Evolutionary conservation across 2,329 filamentous ascomycete genomes (phyloP), one percentile per base, ranked within the genome.

Genomic region (Aspergillus oerlinghausenensis): DNA sequence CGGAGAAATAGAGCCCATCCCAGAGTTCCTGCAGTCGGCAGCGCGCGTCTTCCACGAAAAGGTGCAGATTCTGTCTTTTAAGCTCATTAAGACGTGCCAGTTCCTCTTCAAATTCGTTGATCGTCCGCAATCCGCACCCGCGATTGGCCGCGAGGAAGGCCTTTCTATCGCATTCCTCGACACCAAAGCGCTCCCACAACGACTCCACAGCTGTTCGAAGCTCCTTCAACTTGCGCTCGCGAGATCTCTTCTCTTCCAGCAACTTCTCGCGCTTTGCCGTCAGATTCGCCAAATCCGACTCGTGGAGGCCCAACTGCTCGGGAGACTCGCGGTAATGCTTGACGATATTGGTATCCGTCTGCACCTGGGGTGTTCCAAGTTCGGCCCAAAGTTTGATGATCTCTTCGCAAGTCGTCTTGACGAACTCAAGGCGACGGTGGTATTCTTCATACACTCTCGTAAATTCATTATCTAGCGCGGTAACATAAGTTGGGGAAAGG

Each of bases 371-470:
- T 1, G 90, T 96, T 47, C 94, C 94, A 9, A 99, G 84, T 73
- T 99, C 94, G 0, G 90, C 93, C 92, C 94, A 99, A 0, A 99
- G 82, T 65, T 91, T 89, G 66, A 99, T 94, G 58, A 96, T 93
- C 60, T 94, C 86, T 67, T 96, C 89, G 43, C 86, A 87, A 3
- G 90, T 75, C 21, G 85, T 76, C 73, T 90, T 86, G 14, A 97
- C 92, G 0, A 84, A 85, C 29, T 83, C 82, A 48, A 96, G 81
- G 50, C 94, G 89, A 63, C 87, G 88, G 47, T 88, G 91, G 75
- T 97, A 99, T 77, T 99, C 95, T 68, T 97, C 92, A 74, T 97
- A 97, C 21, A 99, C 90, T 58, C 92, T 86, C 10, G 90, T 91
- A 70, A 97, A 99, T 74, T 99, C 94, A 54, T 83, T 82, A 71